Percentiles rank a stretch among this genome's conserved stretches.
phyloP scores from a whole-genome alignment of 2,329 filamentous ascomycete species.

The Ophiocordyceps unilateralis region DNA sequence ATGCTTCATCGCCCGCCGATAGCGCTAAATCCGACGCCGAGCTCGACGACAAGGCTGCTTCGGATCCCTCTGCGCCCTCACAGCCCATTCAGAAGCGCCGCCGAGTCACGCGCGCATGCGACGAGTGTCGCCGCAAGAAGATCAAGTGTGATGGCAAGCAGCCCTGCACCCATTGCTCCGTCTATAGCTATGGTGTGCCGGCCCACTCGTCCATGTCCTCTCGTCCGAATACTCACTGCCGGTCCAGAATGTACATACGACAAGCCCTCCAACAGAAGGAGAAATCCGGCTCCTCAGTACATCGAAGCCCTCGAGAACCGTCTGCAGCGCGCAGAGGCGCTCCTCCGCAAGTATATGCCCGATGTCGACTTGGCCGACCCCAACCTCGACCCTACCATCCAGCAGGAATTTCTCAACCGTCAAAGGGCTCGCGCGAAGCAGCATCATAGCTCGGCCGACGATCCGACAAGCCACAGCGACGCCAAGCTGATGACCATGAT shows the following conservation, averaged over 20 bases:
- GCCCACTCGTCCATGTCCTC: neutral
- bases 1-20: constrained; percentile 21
- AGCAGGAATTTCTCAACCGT: constrained; percentile 47
- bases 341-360: constrained; percentile 65
- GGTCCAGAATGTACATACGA: constrained; percentile 81
- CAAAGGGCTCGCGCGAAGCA: constrained; percentile 32
- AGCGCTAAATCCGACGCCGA: constrained; percentile 26
- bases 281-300: constrained; percentile 84
- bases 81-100: constrained; percentile 58
- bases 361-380: constrained; percentile 76
- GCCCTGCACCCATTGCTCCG: constrained; percentile 87
- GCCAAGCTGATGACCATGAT: constrained; percentile 85
- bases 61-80: constrained; percentile 18
- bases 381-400: constrained; percentile 58
- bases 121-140: constrained; percentile 71
- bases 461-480: constrained; percentile 36
- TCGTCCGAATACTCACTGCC: neutral
- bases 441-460: constrained; percentile 15
- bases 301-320: constrained; percentile 76
- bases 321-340: constrained; percentile 64
- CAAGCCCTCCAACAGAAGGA: constrained; percentile 78
- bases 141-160: constrained; percentile 81
- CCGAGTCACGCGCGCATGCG: constrained; percentile 64
- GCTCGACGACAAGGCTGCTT: constrained; percentile 16
- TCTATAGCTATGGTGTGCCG: constrained; percentile 84